These are phyloP conservation scores for Spirogloea muscicola DNA, from an alignment of 139 green algal genomes.

Conservation along the genomic window DNA sequence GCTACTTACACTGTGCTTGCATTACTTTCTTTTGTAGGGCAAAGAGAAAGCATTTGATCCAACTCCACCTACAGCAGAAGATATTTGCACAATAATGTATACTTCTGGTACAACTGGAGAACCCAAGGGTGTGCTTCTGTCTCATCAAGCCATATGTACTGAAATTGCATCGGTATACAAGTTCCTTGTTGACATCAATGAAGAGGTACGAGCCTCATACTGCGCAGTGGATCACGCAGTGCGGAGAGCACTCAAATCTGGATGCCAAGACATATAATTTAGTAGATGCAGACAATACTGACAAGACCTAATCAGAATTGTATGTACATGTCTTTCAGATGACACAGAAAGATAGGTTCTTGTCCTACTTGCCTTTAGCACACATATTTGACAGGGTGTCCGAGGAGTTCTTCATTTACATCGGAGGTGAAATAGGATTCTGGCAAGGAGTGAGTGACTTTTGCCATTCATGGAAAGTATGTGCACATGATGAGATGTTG, in stretches of 20 bases:
- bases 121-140: constrained; percentile 62
- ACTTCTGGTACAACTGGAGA: constrained; percentile 62
- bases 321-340: too few relatives aligned
- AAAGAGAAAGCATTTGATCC: constrained; percentile 26
- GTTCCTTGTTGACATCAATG: not conserved
- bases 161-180: not conserved
- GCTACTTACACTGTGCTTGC: too few relatives aligned
- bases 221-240: too few relatives aligned
- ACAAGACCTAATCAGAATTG: too few relatives aligned
- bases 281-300: too few relatives aligned
- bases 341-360: constrained; percentile 27
- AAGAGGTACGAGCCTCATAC: not conserved
- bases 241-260: too few relatives aligned
- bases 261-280: too few relatives aligned
- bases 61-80: constrained; percentile 10
- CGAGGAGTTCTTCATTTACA: constrained; percentile 43
- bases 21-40: constrained; percentile 26
- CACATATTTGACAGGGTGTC: constrained; percentile 53
- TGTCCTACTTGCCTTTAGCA: constrained; percentile 53
- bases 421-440: constrained; percentile 46
- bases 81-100: constrained; percentile 52
- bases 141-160: not conserved
- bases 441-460: constrained; percentile 28
- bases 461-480: too few relatives aligned
- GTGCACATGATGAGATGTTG: too few relatives aligned